A percentile compares a stretch with the other conserved stretches of the same genome.
Conservation (phyloP, 345 rosid species). For the Pistacia vera region DNA sequence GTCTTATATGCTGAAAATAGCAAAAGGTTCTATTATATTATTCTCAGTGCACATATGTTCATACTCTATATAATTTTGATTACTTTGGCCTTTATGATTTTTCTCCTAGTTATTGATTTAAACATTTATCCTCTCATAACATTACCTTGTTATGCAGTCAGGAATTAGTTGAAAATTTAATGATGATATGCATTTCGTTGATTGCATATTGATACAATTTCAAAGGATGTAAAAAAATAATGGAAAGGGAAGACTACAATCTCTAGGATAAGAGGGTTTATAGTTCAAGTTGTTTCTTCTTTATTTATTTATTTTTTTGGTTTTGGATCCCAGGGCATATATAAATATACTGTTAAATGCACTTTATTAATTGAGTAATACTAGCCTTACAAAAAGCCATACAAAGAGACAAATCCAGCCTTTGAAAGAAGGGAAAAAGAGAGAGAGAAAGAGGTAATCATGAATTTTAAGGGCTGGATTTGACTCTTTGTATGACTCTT, state of each 20-base stretch:
- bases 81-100: not conserved
- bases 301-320: not conserved
- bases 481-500: too few relatives aligned
- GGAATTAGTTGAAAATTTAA: too few relatives aligned
- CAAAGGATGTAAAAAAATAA: not conserved
- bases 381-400: too few relatives aligned
- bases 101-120: not conserved
- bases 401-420: too few relatives aligned
- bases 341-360: not conserved
- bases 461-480: too few relatives aligned
- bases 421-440: too few relatives aligned
- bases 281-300: not conserved
- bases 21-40: not conserved
- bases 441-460: too few relatives aligned
- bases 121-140: not conserved
- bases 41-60: not conserved
- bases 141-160: too few relatives aligned
- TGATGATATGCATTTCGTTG: too few relatives aligned
- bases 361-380: too few relatives aligned
- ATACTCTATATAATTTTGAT: not conserved
- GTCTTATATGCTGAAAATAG: not conserved
- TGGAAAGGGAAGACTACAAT: not conserved
- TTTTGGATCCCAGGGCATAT: not conserved
- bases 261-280: not conserved
- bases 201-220: not conserved